phyloP scores from a whole-genome alignment of 352 stramenopile species.

The Phytophthora cryptogea region DNA sequence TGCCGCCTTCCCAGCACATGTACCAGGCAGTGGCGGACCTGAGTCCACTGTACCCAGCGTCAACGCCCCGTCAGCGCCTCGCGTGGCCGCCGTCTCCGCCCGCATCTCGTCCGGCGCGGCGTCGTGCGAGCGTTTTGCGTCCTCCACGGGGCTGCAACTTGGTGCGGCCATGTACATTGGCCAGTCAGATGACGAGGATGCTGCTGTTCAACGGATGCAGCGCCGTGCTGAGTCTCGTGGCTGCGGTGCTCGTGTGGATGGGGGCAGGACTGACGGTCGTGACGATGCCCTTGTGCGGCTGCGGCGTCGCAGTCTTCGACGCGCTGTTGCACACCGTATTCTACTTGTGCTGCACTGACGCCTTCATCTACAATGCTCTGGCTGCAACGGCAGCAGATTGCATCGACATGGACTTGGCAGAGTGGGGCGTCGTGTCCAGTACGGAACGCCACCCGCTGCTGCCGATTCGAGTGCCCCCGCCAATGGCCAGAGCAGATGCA shows the following conservation, averaged over 20 bases:
- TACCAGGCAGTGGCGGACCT: slow-evolving; percentile 23
- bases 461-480: slow-evolving; percentile 33
- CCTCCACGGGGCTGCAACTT: slow-evolving; percentile 29
- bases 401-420: slow-evolving; percentile 26
- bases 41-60: background rate
- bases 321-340: slow-evolving; percentile 45
- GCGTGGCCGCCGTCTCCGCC: background rate
- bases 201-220: slow-evolving; percentile 38
- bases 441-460: slow-evolving; percentile 41
- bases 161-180: slow-evolving; percentile 26
- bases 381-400: slow-evolving; percentile 22
- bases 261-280: slow-evolving; percentile 32
- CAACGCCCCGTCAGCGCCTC: background rate
- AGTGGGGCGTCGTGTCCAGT: slow-evolving; percentile 2
- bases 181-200: slow-evolving; percentile 31
- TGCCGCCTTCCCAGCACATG: slow-evolving; percentile 6
- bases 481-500: slow-evolving; percentile 2
- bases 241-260: slow-evolving; percentile 22
- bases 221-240: slow-evolving; percentile 21
- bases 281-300: slow-evolving; percentile 58
- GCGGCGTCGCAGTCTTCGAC: slow-evolving; percentile 55
- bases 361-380: slow-evolving; percentile 56
- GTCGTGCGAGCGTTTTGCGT: slow-evolving; percentile 11
- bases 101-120: slow-evolving; percentile 5
- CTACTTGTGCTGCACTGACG: slow-evolving; percentile 46